Evolutionary conservation across 1,284 basidiomycete genomes (phyloP), one percentile per base, ranked within the genome.

Genomic region (Cerioporus squamosus): DNA sequence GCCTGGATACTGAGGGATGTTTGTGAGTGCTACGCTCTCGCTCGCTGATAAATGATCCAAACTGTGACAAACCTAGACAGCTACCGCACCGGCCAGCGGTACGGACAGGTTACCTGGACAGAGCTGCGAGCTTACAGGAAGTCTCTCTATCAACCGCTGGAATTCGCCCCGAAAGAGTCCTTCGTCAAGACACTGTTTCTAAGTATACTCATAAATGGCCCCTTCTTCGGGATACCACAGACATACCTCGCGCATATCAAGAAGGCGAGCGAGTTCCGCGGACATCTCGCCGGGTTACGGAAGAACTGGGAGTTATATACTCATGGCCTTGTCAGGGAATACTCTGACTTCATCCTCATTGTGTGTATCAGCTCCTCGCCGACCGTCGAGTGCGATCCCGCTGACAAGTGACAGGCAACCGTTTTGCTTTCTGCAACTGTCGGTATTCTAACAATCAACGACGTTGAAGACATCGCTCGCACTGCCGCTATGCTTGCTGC

Each of bases 401-500:
- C n/a, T 45, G 44, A 20, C 33, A 23, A 6, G 20, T 39, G 42
- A 10, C 55, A 84, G 82, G 77, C 81, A n/a, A 84, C 83, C 22
- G 82, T 85, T 39, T 67, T 85, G n/a, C 77, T 85, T 47, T 82
- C 81, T 17, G 82, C 82, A 3, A 83, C 82, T 0, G 77, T 84
- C 7, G 78, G 79, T 3, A 72, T 84, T 48, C 67, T 85, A 18
- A 75, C 81, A 1, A 71, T 83, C 14, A 72, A 77, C 6, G 72
- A 79, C 51, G 72, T 84, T 23, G 72, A 74, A 26, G 70, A 75
- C 55, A 67, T 71, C 15, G 70, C 77, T 10, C 71, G 75, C 55
- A 73, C 78, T 20, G 72, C 79, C 3, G 78, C 80, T 1, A 77
- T 77, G 26, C 69, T 80, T 6, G 81, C 83, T 2, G 75, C 80